Evolutionary conservation across 345 rosid genomes (phyloP), one percentile per base, ranked within the genome.

Genomic region (Pistacia vera): DNA sequence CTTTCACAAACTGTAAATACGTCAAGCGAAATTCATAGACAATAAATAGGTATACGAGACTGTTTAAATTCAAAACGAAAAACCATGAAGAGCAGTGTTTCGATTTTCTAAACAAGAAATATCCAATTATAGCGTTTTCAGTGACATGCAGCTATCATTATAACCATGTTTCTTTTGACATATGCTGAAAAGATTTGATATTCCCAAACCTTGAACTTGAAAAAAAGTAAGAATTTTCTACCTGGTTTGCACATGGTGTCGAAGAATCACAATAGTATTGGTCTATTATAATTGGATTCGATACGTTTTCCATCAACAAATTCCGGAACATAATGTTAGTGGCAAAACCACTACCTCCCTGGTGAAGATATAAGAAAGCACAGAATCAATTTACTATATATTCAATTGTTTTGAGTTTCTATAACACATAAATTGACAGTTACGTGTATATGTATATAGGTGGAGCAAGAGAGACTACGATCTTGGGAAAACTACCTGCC

Each of bases 261-360:
- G 0, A 22, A 2, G 98, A 90, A 80, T 95, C 97, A 55, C 99
- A 95, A 75, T 93, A 95, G 74, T 89, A 95, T 72, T 92, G 98
- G 76, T 95, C 89, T 48, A 95, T 89, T 71, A 95, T 89, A 10
- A 95, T 91, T 56, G 98, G 98, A 79, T 92, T 88, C 0, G 95
- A 86, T 36, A 95, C 99, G 65, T 95, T 92, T 56, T 88, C 86
- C 97, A 93, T 93, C 71, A 74, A 70, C 22, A 90, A 66, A 69
- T 92, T 85, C 80, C 81, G 88, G 80, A 95, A 95, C 46, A 36
- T 79, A 52, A 95, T 87, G 30, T 85, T 76, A 25, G 85, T 63
- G 71, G 89, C 99, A 85, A 73, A 80, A 70, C 99, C 99, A 20
- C 82, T 75, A 20, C 97, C 99, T 82, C 98, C 97, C 99, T 93